Evolutionary conservation across 139 green algal genomes (phyloP), one percentile per base, ranked within the genome.

Genomic region (Volvox africanus): DNA sequence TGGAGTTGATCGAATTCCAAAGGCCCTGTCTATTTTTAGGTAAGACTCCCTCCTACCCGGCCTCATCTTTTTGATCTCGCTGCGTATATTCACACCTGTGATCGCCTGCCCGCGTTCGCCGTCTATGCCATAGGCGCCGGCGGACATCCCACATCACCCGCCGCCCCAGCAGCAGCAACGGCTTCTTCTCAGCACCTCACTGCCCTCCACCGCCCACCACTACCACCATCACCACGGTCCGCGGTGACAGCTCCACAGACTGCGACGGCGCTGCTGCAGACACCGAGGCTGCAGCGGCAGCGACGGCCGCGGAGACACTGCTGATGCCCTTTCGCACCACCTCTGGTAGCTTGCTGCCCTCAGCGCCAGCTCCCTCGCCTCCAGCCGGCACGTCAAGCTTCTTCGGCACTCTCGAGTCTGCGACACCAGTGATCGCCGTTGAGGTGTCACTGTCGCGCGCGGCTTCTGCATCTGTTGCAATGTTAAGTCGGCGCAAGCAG

Each of bases 401-500:
- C 36, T 71, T 30, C 55, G 5, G 55, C 55, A 17, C 3, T 2
- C 28, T 12, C 3, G 28, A 75, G 44, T 19, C 50, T 0, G 80
- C 80, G 26, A 30, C 80, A 17, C 50, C 80, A 0, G 55, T 50
- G 17, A 6, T 32, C 24, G 26, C 26, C 14, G 80, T 18, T 50
- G 55, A 14, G 50, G 5, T 24, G 14, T 35, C 22, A 26, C 19
- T 61, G n/a, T 36, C 28, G 28, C 80, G 80, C 55, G 30, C 81
- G 17, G 81, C 81, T 9, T 32, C 81, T 62, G 81, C 61, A 9
- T 32, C 81, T 6, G 81, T 62, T 1, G 81, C 17, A 13, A 13
- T n/a, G n/a, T 75, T 5, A 16, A 88, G 82, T 36, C 82, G 82
- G 32, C 82, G 82, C 33, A 88, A 88, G 82, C 62, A 65, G 33